These are phyloP conservation scores for Arthrobotrys megalospora DNA, from an alignment of 2,329 filamentous ascomycete genomes.

Conservation along the genomic window DNA sequence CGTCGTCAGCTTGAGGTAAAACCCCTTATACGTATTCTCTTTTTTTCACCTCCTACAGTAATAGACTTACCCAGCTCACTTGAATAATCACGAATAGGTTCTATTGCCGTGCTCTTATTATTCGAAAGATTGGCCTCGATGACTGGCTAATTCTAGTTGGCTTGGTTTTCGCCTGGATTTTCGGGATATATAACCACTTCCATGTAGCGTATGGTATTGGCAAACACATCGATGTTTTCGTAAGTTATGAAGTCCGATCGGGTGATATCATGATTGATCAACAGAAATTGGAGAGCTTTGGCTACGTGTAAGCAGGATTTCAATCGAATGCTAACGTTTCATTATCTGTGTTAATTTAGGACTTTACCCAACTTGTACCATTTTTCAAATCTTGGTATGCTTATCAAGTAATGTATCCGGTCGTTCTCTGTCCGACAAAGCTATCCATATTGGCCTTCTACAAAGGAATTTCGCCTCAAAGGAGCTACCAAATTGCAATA, in stretches of 20 bases:
- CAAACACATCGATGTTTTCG: constrained; percentile 65
- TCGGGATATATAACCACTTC: constrained; percentile 61
- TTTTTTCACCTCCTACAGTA: not conserved
- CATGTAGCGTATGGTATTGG: constrained; percentile 61
- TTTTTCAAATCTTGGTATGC: constrained; percentile 67
- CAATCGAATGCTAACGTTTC: not conserved
- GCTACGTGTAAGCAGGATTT: not conserved
- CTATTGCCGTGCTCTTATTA: constrained; percentile 62
- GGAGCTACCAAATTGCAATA: constrained; percentile 62
- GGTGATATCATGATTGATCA: too few species aligned
- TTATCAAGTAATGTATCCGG: constrained; percentile 67
- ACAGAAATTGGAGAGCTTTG: not conserved
- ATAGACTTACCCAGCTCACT: not conserved
- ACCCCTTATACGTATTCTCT: not conserved
- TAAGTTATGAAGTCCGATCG: constrained; percentile 65
- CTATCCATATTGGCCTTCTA: constrained; percentile 69
- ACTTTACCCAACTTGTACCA: constrained; percentile 52
- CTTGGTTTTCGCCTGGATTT: constrained; percentile 59
- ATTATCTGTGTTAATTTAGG: not conserved
- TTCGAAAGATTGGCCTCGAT: constrained; percentile 64
- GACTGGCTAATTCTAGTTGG: constrained; percentile 67
- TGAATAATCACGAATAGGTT: not conserved
- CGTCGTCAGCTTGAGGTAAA: constrained; percentile 37
- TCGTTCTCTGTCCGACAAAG: constrained; percentile 67
- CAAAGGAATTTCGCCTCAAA: constrained; percentile 66